Evolutionary conservation across 768 basidiomycete species (phyloP).

Genomic region (Cubamyces lactineus): DNA sequence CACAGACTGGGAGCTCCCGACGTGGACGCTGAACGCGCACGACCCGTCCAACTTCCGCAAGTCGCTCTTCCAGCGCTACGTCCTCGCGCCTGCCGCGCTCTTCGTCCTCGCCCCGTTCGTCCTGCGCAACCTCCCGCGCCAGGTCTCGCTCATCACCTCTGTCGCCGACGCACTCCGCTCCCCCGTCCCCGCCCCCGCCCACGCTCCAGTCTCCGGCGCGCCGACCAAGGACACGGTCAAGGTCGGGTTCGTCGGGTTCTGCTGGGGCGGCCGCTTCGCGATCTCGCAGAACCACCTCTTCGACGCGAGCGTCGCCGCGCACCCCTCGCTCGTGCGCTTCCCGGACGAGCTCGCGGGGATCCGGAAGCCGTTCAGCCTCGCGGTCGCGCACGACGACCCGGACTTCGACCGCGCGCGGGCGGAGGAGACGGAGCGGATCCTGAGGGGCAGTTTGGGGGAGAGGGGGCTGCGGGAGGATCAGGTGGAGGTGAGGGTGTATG

Average conservation of each 20-base stretch:
- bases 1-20: conserved; percentile 23
- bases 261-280: conserved; percentile 31
- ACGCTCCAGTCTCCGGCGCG: not conserved
- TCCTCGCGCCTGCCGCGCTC: conserved; percentile 18
- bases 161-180: conserved; percentile 16
- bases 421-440: conserved; percentile 22
- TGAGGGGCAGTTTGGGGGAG: conserved; percentile 17
- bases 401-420: conserved; percentile 12
- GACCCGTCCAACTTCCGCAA: conserved; percentile 9
- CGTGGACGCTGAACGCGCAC: conserved; percentile 22
- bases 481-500: conserved; percentile 26
- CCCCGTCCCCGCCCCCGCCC: not conserved
- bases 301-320: conserved; percentile 27
- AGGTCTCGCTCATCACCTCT: conserved; percentile 16
- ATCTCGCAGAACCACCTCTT: conserved; percentile 26
- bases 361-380: conserved; percentile 24
- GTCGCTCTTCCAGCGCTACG: conserved; percentile 18
- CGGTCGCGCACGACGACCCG: conserved; percentile 17
- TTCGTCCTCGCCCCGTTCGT: conserved; percentile 28
- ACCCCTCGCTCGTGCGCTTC: conserved; percentile 26
- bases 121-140: conserved; percentile 26
- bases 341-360: conserved; percentile 25
- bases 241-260: conserved; percentile 29
- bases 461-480: conserved; percentile 17
- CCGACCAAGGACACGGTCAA: conserved; percentile 16